Evolutionary conservation across 495 filamentous ascomycete genomes (phyloP).

Genomic region (Penicillium nucicola): DNA sequence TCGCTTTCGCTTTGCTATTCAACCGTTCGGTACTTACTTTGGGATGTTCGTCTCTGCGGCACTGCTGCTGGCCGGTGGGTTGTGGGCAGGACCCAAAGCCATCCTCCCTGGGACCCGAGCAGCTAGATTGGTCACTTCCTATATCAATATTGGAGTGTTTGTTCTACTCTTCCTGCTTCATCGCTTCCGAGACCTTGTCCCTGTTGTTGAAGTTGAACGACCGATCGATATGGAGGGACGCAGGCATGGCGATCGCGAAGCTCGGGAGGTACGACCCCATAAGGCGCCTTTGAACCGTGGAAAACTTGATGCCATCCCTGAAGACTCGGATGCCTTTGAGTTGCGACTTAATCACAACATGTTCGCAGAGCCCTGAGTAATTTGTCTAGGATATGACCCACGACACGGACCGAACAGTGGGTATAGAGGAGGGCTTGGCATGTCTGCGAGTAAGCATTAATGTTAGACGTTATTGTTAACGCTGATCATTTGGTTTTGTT

Average conservation of each 20-base stretch:
- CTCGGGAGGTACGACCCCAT: neutral
- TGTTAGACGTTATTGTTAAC: neutral
- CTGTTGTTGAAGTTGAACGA: conserved; percentile 3
- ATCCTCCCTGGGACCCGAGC: conserved; percentile 38
- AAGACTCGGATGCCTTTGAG: neutral
- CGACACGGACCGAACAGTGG: neutral
- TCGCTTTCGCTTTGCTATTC: conserved; percentile 44
- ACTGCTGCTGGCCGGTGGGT: conserved; percentile 52
- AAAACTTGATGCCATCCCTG: neutral
- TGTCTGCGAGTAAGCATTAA: neutral
- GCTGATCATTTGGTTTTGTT: neutral
- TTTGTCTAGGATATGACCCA: neutral
- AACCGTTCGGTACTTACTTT: conserved; percentile 53
- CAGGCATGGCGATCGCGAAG: neutral
- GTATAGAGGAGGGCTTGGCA: neutral
- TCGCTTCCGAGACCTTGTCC: conserved; percentile 8
- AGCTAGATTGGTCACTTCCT: conserved; percentile 52
- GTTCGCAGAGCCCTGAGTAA: conserved; percentile 6
- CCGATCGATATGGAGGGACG: neutral
- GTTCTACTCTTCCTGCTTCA: conserved; percentile 32
- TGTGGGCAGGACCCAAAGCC: conserved; percentile 46
- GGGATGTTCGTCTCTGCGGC: conserved; percentile 44
- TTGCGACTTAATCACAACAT: conserved; percentile 2
- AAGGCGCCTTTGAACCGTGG: neutral
- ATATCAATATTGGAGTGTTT: conserved; percentile 60